phyloP scores from a whole-genome alignment of 805 yeast genomes.

The Wickerhamomyces rabaulensis region DNA sequence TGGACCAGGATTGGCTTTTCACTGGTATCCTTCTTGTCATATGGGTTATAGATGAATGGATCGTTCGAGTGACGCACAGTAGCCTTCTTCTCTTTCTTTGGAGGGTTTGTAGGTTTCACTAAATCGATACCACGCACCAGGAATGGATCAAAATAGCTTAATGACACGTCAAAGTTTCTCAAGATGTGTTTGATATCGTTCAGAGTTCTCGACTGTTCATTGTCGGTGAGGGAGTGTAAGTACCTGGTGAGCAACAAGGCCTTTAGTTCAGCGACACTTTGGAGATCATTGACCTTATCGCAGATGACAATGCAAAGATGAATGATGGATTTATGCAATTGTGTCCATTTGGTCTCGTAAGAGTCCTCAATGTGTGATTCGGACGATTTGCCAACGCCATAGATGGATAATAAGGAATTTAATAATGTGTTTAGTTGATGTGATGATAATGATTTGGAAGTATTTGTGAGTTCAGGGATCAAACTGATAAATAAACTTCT shows the following conservation, averaged over 20 bases:
- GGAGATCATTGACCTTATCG: slow-evolving; percentile 42
- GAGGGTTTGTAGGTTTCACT: slow-evolving; percentile 22
- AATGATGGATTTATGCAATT: slow-evolving; percentile 51
- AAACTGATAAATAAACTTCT: slow-evolving; percentile 56
- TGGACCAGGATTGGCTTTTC: slow-evolving; percentile 39
- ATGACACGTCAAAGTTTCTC: slow-evolving; percentile 20
- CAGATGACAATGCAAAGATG: slow-evolving; percentile 48
- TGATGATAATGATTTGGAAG: slow-evolving; percentile 1
- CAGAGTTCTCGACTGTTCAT: slow-evolving; percentile 49
- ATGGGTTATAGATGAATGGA: slow-evolving; percentile 58
- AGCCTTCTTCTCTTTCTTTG: slow-evolving; percentile 13
- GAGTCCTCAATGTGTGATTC: slow-evolving; percentile 26
- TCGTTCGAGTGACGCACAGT: slow-evolving; percentile 15
- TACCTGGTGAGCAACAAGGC: slow-evolving; percentile 52
- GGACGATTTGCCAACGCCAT: slow-evolving; percentile 43
- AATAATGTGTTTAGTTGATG: slow-evolving; percentile 38
- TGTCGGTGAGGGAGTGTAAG: slow-evolving; percentile 44
- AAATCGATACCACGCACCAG: slow-evolving; percentile 49
- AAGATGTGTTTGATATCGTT: slow-evolving; percentile 27
- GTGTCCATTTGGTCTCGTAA: slow-evolving; percentile 43
- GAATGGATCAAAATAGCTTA: slow-evolving; percentile 70
- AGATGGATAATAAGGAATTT: slow-evolving; percentile 43
- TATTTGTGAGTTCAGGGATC: slow-evolving; percentile 31
- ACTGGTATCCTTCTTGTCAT: slow-evolving; percentile 17
- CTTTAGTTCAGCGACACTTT: slow-evolving; percentile 41